Evolutionary conservation across 1,284 basidiomycete species (phyloP).

Genomic region (Cutaneotrichosporon cutaneum): DNA sequence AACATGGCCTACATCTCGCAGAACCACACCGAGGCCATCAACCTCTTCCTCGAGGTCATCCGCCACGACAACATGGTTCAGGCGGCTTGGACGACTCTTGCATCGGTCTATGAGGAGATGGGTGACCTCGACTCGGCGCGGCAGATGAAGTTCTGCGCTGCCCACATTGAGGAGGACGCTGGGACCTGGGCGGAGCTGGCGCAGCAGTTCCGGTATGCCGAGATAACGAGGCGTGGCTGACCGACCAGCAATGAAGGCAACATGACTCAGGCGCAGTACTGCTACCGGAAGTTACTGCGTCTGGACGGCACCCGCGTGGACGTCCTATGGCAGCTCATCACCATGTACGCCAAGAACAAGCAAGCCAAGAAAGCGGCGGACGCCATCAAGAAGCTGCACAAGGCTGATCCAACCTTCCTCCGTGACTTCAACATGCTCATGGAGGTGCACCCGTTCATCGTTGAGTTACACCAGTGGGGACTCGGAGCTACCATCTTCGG

Average conservation of each 20-base stretch:
- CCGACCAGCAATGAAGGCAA: conserved; percentile 63
- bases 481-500: conserved; percentile 67
- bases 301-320: conserved; percentile 77
- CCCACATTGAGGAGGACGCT: conserved; percentile 77
- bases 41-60: conserved; percentile 85
- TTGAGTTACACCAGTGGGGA: conserved; percentile 65
- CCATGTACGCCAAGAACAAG: conserved; percentile 72
- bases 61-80: conserved; percentile 84
- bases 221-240: neutral
- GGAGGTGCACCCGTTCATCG: conserved; percentile 74
- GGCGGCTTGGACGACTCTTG: conserved; percentile 82
- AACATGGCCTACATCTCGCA: conserved; percentile 79
- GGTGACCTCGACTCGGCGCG: conserved; percentile 69
- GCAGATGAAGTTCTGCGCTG: conserved; percentile 83
- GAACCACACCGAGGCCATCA: conserved; percentile 67
- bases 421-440: conserved; percentile 78
- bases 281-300: conserved; percentile 78
- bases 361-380: conserved; percentile 72
- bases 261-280: conserved; percentile 85
- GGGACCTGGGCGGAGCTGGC: conserved; percentile 87
- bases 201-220: conserved; percentile 64
- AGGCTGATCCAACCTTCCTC: conserved; percentile 61
- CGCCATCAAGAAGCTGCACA: conserved; percentile 70
- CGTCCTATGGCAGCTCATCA: conserved; percentile 86
- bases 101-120: conserved; percentile 71